Conservation (phyloP, 768 basidiomycete genomes). For the Pleurotus platypus region DNA sequence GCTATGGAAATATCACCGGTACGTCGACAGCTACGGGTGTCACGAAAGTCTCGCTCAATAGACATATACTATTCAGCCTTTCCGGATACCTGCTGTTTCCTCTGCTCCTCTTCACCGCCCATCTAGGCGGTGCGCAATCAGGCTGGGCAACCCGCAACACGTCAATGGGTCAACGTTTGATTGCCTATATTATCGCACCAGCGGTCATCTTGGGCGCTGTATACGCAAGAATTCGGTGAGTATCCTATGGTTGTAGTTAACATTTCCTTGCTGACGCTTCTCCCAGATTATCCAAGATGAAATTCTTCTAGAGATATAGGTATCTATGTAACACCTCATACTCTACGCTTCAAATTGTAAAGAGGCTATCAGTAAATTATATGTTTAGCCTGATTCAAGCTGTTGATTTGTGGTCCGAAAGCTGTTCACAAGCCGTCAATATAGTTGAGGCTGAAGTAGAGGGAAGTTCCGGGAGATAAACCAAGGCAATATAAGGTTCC, state of each 20-base stretch:
- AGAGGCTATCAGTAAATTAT: no score
- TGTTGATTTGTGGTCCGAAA: no score
- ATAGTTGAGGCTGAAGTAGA: no score
- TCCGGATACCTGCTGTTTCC: slow-evolving; percentile 75
- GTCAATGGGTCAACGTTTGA: slow-evolving; percentile 33
- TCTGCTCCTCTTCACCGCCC: slow-evolving; percentile 53
- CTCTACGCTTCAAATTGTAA: no score
- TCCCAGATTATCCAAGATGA: slow-evolving; percentile 62
- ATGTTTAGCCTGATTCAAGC: no score
- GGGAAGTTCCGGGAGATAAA: no score
- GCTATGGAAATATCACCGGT: slow-evolving; percentile 86
- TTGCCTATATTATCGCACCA: slow-evolving; percentile 58
- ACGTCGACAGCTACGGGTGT: slow-evolving; percentile 2
- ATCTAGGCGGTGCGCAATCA: slow-evolving; percentile 73
- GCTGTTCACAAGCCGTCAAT: no score
- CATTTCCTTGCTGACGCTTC: neutral
- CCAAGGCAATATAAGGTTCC: no score
- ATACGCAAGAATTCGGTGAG: slow-evolving; percentile 51
- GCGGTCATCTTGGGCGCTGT: slow-evolving; percentile 38
- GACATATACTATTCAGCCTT: slow-evolving; percentile 32
- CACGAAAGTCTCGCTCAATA: neutral
- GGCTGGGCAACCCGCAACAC: slow-evolving; percentile 45
- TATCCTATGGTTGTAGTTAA: neutral
- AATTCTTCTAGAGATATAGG: slow-evolving; percentile 33
- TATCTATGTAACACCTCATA: no score